Base-by-base conservation (phyloP, 192 early-diverging fungal genomes). In the Haplosporangium gracile region DNA sequence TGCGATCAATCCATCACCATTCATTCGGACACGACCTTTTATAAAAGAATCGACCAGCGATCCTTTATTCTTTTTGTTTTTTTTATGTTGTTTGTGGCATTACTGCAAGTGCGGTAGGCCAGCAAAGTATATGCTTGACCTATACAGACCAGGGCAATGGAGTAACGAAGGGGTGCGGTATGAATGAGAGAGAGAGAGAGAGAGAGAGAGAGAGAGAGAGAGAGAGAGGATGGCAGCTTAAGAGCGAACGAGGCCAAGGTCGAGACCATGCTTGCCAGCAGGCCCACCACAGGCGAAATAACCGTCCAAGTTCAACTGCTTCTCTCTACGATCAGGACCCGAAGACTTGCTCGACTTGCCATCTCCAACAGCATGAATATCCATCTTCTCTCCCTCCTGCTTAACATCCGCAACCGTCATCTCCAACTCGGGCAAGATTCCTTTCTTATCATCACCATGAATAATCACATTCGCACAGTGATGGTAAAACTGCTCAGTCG, bases 401-500 rank as follows among this genome's bases (percentile, higher is more conserved):
- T 72, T 47, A 2, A 82, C 75, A 74, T 82, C 75, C 2, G 49
- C 70, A 2, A 73, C 32, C 29, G 81, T 82, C 81, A 82, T 82
- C 34, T 71, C 45, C 18, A 82, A 45, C 39, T 69, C 49, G 9
- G 81, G 81, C 32, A 82, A 34, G 24, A 38, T 57, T 5, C 81
- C 81, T 2, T 72, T 57, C 70, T 76, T 43, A 24, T 57, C 75
- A 36, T 29, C 55, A 26, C 92, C 90, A 18, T 81, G 77, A 80
- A 95, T 91, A 36, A 89, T 89, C 16, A 95, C 87, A 84, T 95
- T 93, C 32, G 92, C 94, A 74, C 94, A 95, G 85, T 94, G 93
- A 90, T 93, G 93, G 88, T 95, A 95, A 80, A 93, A 94, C 88
- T 95, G 93, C 57, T 94, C 91, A 78, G 93, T 94, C 4, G 94